phyloP scores from a whole-genome alignment of 768 basidiomycete species.

The Macrolepiota dolichaula region DNA sequence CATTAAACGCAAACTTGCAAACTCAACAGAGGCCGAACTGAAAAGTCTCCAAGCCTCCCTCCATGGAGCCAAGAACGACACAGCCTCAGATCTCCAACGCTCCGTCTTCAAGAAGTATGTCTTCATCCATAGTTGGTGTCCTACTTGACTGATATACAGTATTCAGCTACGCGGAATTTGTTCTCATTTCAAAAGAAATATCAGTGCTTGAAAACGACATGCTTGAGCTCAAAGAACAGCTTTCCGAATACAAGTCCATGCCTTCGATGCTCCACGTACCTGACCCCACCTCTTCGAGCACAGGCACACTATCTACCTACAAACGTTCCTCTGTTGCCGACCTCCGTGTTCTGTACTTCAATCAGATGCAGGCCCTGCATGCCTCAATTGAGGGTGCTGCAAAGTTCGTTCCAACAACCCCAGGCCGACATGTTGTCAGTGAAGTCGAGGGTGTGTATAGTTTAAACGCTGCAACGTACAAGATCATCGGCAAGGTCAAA shows the following conservation, averaged over 20 bases:
- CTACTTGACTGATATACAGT: slow-evolving; percentile 6
- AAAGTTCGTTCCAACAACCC: slow-evolving; percentile 89
- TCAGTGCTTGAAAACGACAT: slow-evolving; percentile 95
- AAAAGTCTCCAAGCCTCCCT: slow-evolving; percentile 75
- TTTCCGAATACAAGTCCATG: slow-evolving; percentile 95
- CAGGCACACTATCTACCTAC: slow-evolving; percentile 37
- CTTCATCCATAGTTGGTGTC: not conserved
- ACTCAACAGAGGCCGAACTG: slow-evolving; percentile 82
- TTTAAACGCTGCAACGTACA: slow-evolving; percentile 94
- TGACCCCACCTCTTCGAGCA: slow-evolving; percentile 65
- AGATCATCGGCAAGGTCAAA: slow-evolving; percentile 79
- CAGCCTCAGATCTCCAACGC: slow-evolving; percentile 76
- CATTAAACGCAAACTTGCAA: slow-evolving; percentile 83
- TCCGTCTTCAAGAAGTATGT: slow-evolving; percentile 92
- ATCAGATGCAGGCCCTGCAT: slow-evolving; percentile 91
- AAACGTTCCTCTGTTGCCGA: slow-evolving; percentile 93
- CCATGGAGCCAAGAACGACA: slow-evolving; percentile 64
- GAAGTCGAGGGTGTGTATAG: slow-evolving; percentile 82
- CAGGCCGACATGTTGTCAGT: slow-evolving; percentile 86
- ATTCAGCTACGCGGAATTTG: slow-evolving; percentile 91
- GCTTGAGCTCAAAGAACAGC: slow-evolving; percentile 91
- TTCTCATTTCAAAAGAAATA: slow-evolving; percentile 95
- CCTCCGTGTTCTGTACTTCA: slow-evolving; percentile 89
- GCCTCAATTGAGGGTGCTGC: slow-evolving; percentile 90
- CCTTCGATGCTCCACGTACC: slow-evolving; percentile 91